phyloP scores from a whole-genome alignment of 1,139 yeast genomes.

The Taiozyma sp. region DNA sequence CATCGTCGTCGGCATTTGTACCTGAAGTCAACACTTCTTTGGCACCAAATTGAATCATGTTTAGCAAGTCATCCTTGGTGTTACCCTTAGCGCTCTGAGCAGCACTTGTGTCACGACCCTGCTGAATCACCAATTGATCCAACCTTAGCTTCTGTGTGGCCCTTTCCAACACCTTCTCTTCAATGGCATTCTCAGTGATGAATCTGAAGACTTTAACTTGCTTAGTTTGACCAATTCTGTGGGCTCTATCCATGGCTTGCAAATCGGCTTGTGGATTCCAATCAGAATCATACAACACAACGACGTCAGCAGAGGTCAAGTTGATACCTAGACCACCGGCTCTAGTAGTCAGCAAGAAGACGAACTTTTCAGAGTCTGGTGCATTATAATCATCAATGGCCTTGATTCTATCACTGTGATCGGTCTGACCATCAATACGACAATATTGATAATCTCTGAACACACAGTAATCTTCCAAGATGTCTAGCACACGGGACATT shows the following conservation, averaged over 20 bases:
- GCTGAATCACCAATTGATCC: slow-evolving; percentile 95
- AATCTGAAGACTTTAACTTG: slow-evolving; percentile 90
- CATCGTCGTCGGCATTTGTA: slow-evolving; percentile 33
- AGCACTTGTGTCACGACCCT: slow-evolving; percentile 59
- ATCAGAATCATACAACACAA: slow-evolving; percentile 86
- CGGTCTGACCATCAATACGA: slow-evolving; percentile 92
- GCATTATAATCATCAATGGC: slow-evolving; percentile 91
- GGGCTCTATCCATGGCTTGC: slow-evolving; percentile 99
- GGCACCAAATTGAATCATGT: slow-evolving; percentile 98
- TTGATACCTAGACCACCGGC: slow-evolving; percentile 99
- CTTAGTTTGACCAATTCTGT: slow-evolving; percentile 95
- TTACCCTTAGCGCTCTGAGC: slow-evolving; percentile 30
- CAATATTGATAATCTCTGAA: slow-evolving; percentile 82
- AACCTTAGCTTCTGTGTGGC: slow-evolving; percentile 92
- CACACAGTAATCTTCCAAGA: slow-evolving; percentile 86
- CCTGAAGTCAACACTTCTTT: slow-evolving; percentile 63
- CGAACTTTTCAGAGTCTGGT: slow-evolving; percentile 76
- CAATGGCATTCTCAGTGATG: slow-evolving; percentile 94
- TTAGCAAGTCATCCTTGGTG: slow-evolving; percentile 77
- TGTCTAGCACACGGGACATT: slow-evolving; percentile 89
- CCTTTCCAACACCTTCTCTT: slow-evolving; percentile 90
- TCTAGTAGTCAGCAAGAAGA: slow-evolving; percentile 86
- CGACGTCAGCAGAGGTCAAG: slow-evolving; percentile 88
- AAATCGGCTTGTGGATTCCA: slow-evolving; percentile 99
- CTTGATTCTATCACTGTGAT: slow-evolving; percentile 86